Base-by-base conservation (phyloP, 306 rosid genomes). In the Begonia fuchsioides region DNA sequence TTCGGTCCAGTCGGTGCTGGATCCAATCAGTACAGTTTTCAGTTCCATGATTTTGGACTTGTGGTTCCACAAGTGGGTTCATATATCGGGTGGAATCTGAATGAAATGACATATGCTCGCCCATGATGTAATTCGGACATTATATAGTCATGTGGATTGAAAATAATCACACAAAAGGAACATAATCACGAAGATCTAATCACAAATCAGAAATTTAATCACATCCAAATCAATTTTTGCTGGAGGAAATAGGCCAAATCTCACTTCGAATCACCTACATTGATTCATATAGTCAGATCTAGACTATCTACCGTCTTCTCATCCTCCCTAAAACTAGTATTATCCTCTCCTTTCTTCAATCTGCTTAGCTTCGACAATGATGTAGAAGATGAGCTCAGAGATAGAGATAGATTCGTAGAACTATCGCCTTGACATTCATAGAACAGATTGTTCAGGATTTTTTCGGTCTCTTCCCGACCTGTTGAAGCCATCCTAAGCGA, bases 201-300 rank as follows among this genome's bases (percentile, higher is more conserved):
- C n/a, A 41, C 45, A 41, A 10, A 5, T 10, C 45, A 45, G 3
- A 18, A 45, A 45, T 13, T 43, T 11, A 43, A 43, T 45, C 15
- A 45, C 15, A 13, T 43, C 51, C 44, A 26, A 41, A 51, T 1
- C 7, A 26, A 32, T 6, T 47, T 47, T 9, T 15, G 52, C 41
- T 5, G 49, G 51, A 58, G n/a, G 48, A 78, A 69, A 68, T 76
- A 78, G 82, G 72, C 74, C 76, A 73, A 67, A 81, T 88, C 95
- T 76, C 82, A 83, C 93, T 83, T 72, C 76, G 76, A 81, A 75
- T 74, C 13, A 19, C 41, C 2, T 75, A 68, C 62, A 61, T 71
- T 39, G 61, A 76, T 74, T 88, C 95, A 82, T 66, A 74, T 68
- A 63, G 84, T 76, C 76, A 84, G 95, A 88, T 84, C 82, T 73